Percentiles rank a stretch among this genome's conserved stretches.
phyloP scores from a whole-genome alignment of 805 yeast species.

The Diddensiella caesifluorescens region DNA sequence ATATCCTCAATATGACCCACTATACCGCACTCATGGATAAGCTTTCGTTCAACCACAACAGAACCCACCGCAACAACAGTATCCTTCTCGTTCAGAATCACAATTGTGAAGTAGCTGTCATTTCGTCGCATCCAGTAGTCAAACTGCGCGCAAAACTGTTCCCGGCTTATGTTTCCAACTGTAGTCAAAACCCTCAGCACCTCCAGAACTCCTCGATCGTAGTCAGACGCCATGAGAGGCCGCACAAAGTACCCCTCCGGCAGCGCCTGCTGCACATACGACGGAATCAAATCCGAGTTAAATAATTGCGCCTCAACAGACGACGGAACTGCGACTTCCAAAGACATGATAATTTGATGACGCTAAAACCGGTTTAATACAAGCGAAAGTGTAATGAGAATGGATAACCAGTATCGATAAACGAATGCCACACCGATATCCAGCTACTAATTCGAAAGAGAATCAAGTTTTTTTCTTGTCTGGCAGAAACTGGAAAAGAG shows the following conservation, averaged over 20 bases:
- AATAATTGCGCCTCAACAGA: constrained; percentile 19
- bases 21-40: constrained; percentile 73
- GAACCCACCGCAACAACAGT: constrained; percentile 79
- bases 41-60: constrained; percentile 69
- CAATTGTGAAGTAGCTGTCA: constrained; percentile 61
- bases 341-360: constrained; percentile 3
- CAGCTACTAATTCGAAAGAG: no score
- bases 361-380: neutral
- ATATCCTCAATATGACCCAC: constrained; percentile 97
- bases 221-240: constrained; percentile 51
- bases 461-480: no score
- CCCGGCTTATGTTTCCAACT: constrained; percentile 64
- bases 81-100: constrained; percentile 50
- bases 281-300: constrained; percentile 26
- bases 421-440: no score
- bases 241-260: constrained; percentile 72
- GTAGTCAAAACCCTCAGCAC: constrained; percentile 68
- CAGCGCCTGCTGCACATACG: constrained; percentile 21
- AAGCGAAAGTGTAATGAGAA: constrained; percentile 24
- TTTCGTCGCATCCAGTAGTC: constrained; percentile 50
- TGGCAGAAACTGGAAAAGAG: no score
- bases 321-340: constrained; percentile 1
- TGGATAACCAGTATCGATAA: no score
- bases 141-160: constrained; percentile 47
- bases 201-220: constrained; percentile 53